Conservation (phyloP, 805 yeast genomes). For the Candida khao-thaluensis region DNA sequence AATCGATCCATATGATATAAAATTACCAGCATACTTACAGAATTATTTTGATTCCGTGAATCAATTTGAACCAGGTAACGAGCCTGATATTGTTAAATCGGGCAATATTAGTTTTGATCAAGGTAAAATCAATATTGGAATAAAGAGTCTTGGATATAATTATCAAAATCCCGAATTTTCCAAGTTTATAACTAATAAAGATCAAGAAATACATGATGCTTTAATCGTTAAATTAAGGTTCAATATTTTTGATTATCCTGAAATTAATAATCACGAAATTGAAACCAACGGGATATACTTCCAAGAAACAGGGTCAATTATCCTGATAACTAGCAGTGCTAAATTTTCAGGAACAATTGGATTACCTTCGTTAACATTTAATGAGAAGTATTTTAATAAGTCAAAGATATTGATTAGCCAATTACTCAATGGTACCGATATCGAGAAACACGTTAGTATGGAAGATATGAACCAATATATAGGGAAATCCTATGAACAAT, state of each 20-base stretch:
- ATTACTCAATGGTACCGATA: constrained; percentile 42
- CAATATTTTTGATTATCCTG: constrained; percentile 42
- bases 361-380: constrained; percentile 54
- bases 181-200: constrained; percentile 12
- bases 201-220: constrained; percentile 29
- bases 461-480: constrained; percentile 36
- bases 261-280: constrained; percentile 49
- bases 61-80: constrained; percentile 16
- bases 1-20: constrained; percentile 14
- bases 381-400: constrained; percentile 41
- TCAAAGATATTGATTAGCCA: constrained; percentile 46
- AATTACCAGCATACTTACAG: constrained; percentile 30
- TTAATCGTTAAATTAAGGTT: constrained; percentile 31
- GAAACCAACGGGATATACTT: constrained; percentile 63
- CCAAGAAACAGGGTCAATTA: constrained; percentile 60
- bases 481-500: constrained; percentile 38
- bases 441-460: constrained; percentile 38
- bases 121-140: constrained; percentile 26
- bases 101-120: constrained; percentile 30
- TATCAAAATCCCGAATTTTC: constrained; percentile 21
- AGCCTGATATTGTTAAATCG: constrained; percentile 9
- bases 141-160: constrained; percentile 25
- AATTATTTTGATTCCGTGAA: constrained; percentile 28
- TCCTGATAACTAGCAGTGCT: constrained; percentile 59
- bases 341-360: constrained; percentile 63